Conservation (phyloP, 1,284 basidiomycete genomes). For the Cystobasidium sp. region DNA sequence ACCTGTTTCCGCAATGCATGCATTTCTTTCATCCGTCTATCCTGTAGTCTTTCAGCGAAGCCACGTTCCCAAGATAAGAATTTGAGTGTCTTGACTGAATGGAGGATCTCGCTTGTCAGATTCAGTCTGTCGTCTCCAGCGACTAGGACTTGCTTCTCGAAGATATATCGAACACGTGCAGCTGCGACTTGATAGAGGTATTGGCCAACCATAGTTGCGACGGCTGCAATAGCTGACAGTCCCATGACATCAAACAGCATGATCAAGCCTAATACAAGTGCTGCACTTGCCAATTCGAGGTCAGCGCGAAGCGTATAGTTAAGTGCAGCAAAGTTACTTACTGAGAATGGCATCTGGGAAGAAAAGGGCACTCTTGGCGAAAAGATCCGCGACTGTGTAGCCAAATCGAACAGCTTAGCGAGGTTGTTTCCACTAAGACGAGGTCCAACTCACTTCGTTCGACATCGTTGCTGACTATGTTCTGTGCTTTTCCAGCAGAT, state of each 20-base stretch:
- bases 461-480: constrained; percentile 63
- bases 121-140: constrained; percentile 63
- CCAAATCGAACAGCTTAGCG: neutral
- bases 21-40: constrained; percentile 60
- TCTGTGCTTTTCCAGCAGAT: constrained; percentile 62
- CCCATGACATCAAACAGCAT: constrained; percentile 61
- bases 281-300: neutral
- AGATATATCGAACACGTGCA: constrained; percentile 59
- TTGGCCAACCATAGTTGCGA: constrained; percentile 57
- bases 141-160: constrained; percentile 59
- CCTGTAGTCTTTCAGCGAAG: constrained; percentile 61
- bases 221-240: constrained; percentile 59
- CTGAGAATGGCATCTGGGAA: constrained; percentile 58
- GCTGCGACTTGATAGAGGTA: constrained; percentile 58
- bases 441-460: constrained; percentile 53
- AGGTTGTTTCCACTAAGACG: neutral
- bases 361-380: constrained; percentile 58
- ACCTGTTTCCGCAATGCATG: constrained; percentile 58
- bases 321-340: neutral
- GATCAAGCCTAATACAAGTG: constrained; percentile 59
- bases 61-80: constrained; percentile 61
- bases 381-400: constrained; percentile 46
- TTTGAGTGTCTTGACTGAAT: constrained; percentile 60
- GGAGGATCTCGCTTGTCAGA: constrained; percentile 63
- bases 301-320: neutral